Conservation (phyloP, 2,329 filamentous ascomycete species). For the Xenoacremonium recifei region DNA sequence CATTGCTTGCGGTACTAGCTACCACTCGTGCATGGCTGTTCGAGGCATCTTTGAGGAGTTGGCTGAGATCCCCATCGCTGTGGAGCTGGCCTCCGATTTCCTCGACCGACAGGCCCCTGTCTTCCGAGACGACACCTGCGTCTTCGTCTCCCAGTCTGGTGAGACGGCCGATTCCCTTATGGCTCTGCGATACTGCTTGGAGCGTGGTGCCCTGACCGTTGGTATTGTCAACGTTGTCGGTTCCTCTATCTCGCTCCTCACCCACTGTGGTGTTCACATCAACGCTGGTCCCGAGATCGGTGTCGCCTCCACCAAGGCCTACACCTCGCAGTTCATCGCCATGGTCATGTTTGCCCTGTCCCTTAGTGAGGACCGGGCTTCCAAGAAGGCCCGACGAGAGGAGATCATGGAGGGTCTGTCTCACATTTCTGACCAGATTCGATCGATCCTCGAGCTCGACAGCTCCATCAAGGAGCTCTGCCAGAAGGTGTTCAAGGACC, state of each 20-base stretch:
- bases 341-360: conserved; percentile 99
- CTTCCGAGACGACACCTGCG: conserved; percentile 98
- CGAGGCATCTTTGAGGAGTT: conserved; percentile 97
- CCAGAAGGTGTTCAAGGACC: conserved; percentile 89
- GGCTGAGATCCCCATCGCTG: conserved; percentile 94
- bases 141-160: conserved; percentile 98
- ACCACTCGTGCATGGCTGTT: conserved; percentile 99
- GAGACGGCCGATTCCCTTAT: conserved; percentile 97
- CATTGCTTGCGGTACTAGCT: conserved; percentile 97
- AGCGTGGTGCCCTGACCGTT: conserved; percentile 94
- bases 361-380: conserved; percentile 92
- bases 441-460: conserved; percentile 86
- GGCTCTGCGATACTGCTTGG: conserved; percentile 96
- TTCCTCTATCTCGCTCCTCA: conserved; percentile 96
- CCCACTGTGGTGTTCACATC: conserved; percentile 99
- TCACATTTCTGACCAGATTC: conserved; percentile 88
- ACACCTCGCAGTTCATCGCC: conserved; percentile 98
- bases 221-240: conserved; percentile 99
- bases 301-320: conserved; percentile 98
- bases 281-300: conserved; percentile 98
- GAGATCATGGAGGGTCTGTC: conserved; percentile 95
- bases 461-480: conserved; percentile 93
- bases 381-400: conserved; percentile 85
- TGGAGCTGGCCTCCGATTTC: conserved; percentile 97
- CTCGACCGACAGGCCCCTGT: conserved; percentile 94